Conservation (phyloP, 306 rosid species). For the Neltuma alba region DNA sequence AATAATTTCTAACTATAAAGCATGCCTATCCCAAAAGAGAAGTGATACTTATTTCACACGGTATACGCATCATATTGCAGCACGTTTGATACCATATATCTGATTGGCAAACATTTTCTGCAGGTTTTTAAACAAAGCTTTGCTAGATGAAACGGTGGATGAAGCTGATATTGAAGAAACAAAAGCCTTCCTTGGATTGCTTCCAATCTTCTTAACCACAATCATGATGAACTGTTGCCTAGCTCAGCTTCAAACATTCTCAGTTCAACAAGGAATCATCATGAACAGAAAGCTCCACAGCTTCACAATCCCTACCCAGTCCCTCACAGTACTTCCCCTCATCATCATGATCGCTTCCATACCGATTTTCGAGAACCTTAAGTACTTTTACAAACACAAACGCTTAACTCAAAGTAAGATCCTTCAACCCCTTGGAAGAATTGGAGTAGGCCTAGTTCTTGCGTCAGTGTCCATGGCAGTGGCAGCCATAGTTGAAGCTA, state of each 20-base stretch:
- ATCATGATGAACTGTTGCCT: conserved; percentile 46
- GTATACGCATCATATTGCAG: not conserved
- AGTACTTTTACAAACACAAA: not conserved
- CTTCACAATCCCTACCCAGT: conserved; percentile 44
- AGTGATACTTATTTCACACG: not conserved
- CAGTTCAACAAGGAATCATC: conserved; percentile 46
- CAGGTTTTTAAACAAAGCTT: conserved; percentile 44
- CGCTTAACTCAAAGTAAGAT: not conserved
- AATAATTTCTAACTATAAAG: not conserved
- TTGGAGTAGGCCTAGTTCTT: conserved; percentile 18
- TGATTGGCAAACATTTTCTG: not conserved
- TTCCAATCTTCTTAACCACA: conserved; percentile 43
- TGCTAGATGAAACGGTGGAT: conserved; percentile 21
- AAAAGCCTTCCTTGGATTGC: conserved; percentile 44
- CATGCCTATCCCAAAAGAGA: not conserved
- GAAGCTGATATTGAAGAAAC: conserved; percentile 43
- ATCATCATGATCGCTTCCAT: conserved; percentile 33
- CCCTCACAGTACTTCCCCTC: conserved; percentile 34
- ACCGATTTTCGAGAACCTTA: conserved; percentile 34
- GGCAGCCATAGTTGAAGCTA: conserved; percentile 42
- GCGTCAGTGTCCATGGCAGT: conserved; percentile 23
- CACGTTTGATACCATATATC: not conserved
- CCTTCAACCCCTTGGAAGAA: conserved; percentile 39
- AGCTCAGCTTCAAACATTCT: conserved; percentile 45
- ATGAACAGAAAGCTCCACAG: conserved; percentile 37